Conservation (phyloP, 2,329 filamentous ascomycete species). For the Dendryphion nanum region DNA sequence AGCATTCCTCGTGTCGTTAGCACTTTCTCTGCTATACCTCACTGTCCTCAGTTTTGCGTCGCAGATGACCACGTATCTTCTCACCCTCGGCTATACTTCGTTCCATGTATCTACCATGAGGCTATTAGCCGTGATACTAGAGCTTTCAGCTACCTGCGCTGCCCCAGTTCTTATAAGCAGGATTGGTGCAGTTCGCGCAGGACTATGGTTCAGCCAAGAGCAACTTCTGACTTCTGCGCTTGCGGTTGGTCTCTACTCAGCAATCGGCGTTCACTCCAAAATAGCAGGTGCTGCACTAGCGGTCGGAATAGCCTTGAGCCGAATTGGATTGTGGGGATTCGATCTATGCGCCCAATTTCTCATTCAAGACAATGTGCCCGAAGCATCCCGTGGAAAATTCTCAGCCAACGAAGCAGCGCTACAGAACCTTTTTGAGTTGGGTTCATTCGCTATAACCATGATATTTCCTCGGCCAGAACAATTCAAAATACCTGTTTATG, state of each 20-base stretch:
- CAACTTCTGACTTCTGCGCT: slow-evolving; percentile 58
- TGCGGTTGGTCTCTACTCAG: slow-evolving; percentile 29
- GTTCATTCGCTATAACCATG: slow-evolving; percentile 65
- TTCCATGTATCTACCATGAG: slow-evolving; percentile 55
- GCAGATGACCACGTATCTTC: slow-evolving; percentile 65
- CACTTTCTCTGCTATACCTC: slow-evolving; percentile 60
- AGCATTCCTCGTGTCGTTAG: slow-evolving; percentile 61
- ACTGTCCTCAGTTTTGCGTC: slow-evolving; percentile 47
- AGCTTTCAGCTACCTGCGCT: slow-evolving; percentile 61
- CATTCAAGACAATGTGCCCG: slow-evolving; percentile 45
- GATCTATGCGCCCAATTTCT: slow-evolving; percentile 48
- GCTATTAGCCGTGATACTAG: slow-evolving; percentile 53
- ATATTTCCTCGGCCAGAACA: slow-evolving; percentile 61
- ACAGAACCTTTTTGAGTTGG: slow-evolving; percentile 69
- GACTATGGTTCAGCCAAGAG: slow-evolving; percentile 70
- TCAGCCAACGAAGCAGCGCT: slow-evolving; percentile 66
- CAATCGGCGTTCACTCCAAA: slow-evolving; percentile 11
- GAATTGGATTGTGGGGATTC: slow-evolving; percentile 49
- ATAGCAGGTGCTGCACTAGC: slow-evolving; percentile 34
- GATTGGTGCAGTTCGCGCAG: slow-evolving; percentile 57
- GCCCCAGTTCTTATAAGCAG: slow-evolving; percentile 55
- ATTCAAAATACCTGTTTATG: slow-evolving; percentile 62
- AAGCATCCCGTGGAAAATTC: slow-evolving; percentile 59
- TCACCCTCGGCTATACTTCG: slow-evolving; percentile 54
- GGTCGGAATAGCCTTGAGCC: slow-evolving; percentile 39